phyloP scores from a whole-genome alignment of 2,329 filamentous ascomycete species.

The Cercospora berteroae region DNA sequence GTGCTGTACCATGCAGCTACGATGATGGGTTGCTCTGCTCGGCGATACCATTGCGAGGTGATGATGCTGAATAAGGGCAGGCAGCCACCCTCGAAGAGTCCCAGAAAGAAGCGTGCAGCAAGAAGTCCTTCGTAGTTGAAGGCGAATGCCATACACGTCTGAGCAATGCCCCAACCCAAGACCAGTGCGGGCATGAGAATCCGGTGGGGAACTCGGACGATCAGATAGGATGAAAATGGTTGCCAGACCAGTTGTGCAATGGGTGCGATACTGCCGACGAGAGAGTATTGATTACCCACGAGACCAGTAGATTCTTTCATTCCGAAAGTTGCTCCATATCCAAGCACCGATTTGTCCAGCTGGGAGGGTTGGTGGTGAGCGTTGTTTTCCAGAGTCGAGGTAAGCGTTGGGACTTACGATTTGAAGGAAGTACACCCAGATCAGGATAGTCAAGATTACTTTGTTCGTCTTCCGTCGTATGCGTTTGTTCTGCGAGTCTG shows the following conservation, averaged over 20 bases:
- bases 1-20: constrained; percentile 32
- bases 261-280: constrained; percentile 51
- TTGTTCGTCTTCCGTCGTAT: constrained; percentile 63
- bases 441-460: constrained; percentile 55
- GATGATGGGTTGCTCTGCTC: constrained; percentile 31
- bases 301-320: constrained; percentile 46
- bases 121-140: constrained; percentile 59
- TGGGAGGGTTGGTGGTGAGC: background rate
- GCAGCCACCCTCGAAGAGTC: constrained; percentile 64
- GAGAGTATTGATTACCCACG: constrained; percentile 50
- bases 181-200: constrained; percentile 64
- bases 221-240: constrained; percentile 62
- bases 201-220: constrained; percentile 62
- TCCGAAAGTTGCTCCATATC: constrained; percentile 50
- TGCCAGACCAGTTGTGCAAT: constrained; percentile 59
- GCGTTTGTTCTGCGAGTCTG: constrained; percentile 44
- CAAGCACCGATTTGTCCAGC: constrained; percentile 56
- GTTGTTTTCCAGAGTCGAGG: background rate
- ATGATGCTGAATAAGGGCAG: constrained; percentile 62
- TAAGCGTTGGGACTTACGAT: constrained; percentile 7
- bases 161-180: constrained; percentile 59
- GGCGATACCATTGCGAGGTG: constrained; percentile 31
- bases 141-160: constrained; percentile 61
- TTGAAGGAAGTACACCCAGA: constrained; percentile 60
- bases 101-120: constrained; percentile 63